Evolutionary conservation across 768 basidiomycete species (phyloP).

Genomic region (Ramaria sp.): DNA sequence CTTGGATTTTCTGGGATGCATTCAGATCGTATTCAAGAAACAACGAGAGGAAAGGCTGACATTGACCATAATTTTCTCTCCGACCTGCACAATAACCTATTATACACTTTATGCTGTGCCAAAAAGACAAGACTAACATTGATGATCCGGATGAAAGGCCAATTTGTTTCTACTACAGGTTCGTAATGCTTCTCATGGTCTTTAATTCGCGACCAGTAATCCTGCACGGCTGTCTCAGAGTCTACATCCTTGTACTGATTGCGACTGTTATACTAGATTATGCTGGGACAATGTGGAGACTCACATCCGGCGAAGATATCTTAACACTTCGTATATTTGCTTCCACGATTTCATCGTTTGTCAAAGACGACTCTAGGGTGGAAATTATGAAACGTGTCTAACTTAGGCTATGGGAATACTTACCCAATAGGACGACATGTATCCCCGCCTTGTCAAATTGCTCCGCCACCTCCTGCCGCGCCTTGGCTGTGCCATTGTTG

Average conservation of each 20-base stretch:
- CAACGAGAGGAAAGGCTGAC: conserved; percentile 29
- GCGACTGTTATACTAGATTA: neutral
- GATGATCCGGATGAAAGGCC: conserved; percentile 90
- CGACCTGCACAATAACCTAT: conserved; percentile 41
- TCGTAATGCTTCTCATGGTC: conserved; percentile 86
- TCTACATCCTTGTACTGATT: conserved; percentile 85
- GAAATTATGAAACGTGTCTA: neutral
- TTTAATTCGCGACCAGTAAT: conserved; percentile 83
- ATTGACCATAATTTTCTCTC: conserved; percentile 94
- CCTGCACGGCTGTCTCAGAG: conserved; percentile 81
- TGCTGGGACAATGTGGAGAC: conserved; percentile 19
- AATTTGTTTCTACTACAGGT: conserved; percentile 80
- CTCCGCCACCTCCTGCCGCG: conserved; percentile 62
- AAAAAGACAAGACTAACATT: conserved; percentile 42
- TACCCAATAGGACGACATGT: conserved; percentile 90
- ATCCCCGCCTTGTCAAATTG: conserved; percentile 80
- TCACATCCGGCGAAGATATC: conserved; percentile 93
- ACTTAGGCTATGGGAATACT: conserved; percentile 10
- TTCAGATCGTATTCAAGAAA: neutral
- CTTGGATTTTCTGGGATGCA: conserved; percentile 57
- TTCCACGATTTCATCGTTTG: conserved; percentile 86
- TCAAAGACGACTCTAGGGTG: conserved; percentile 72
- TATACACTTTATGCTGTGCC: neutral
- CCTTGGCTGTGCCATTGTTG: conserved; percentile 73
- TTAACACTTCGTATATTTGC: conserved; percentile 94